phyloP scores from a whole-genome alignment of 2,329 filamentous ascomycete genomes.

The Ophiostoma fasciatum region DNA sequence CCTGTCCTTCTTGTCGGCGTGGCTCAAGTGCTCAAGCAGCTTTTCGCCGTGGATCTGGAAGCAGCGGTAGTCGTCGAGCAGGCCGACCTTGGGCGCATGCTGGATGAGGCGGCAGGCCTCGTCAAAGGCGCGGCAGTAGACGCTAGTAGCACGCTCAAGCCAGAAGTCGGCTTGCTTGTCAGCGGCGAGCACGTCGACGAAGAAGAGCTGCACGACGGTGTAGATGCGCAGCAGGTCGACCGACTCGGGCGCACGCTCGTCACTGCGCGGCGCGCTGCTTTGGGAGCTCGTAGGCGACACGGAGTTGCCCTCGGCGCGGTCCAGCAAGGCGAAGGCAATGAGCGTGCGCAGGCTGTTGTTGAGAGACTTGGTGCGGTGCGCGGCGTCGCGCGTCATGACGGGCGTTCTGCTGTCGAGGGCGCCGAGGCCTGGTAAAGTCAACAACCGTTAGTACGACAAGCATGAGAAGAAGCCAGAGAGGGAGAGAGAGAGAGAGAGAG shows the following conservation, averaged over 20 bases:
- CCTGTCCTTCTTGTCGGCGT: slow-evolving; percentile 22
- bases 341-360: slow-evolving; percentile 35
- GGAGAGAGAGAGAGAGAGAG: background rate
- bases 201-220: slow-evolving; percentile 37
- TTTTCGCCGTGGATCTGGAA: slow-evolving; percentile 36
- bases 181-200: slow-evolving; percentile 29
- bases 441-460: no score
- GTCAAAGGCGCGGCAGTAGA: slow-evolving; percentile 36
- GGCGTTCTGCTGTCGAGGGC: slow-evolving; percentile 31
- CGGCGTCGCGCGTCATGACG: slow-evolving; percentile 27
- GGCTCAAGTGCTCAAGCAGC: slow-evolving; percentile 27
- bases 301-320: slow-evolving; percentile 31
- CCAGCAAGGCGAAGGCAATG: slow-evolving; percentile 36
- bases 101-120: slow-evolving; percentile 28
- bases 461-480: background rate
- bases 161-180: slow-evolving; percentile 29
- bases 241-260: slow-evolving; percentile 27
- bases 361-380: slow-evolving; percentile 21
- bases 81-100: slow-evolving; percentile 24
- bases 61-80: slow-evolving; percentile 37
- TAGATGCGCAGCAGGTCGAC: slow-evolving; percentile 36
- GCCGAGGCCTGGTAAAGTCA: slow-evolving; percentile 26
- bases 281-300: slow-evolving; percentile 25
- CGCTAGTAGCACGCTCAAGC: slow-evolving; percentile 30
- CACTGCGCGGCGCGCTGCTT: slow-evolving; percentile 21